These are phyloP conservation scores for Colletotrichum sidae DNA, from an alignment of 2,329 filamentous ascomycete genomes.

Conservation along the genomic window DNA sequence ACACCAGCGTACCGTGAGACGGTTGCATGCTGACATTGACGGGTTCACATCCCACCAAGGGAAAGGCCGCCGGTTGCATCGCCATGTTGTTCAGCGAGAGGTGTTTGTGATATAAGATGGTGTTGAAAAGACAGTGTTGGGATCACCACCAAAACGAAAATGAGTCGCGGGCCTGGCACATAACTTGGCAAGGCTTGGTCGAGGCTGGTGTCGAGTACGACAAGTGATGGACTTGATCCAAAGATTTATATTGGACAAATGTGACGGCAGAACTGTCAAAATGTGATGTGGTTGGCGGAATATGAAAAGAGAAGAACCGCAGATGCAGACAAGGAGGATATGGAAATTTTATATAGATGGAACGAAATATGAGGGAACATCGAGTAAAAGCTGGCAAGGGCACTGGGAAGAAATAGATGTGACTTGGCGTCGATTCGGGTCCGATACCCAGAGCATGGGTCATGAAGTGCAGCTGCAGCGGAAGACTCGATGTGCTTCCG, in stretches of 20 bases:
- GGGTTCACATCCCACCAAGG: slow-evolving; percentile 4
- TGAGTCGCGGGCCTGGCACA: slow-evolving; percentile 4
- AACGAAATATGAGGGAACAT: slow-evolving; percentile 22
- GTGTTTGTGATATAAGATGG: too few species aligned
- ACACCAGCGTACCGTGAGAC: slow-evolving; percentile 32
- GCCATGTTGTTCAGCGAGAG: slow-evolving; percentile 5
- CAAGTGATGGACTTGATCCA: background rate
- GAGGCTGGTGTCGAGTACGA: background rate
- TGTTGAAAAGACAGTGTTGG: background rate
- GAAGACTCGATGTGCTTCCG: slow-evolving; percentile 32
- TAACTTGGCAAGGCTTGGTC: slow-evolving; percentile 15
- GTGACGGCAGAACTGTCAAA: slow-evolving; percentile 1
- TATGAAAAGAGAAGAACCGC: background rate
- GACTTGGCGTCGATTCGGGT: slow-evolving; percentile 34
- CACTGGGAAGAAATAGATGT: slow-evolving; percentile 8
- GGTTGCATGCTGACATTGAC: slow-evolving; percentile 31
- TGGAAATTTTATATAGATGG: slow-evolving; percentile 32
- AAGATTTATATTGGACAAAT: background rate
- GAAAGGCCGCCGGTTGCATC: background rate
- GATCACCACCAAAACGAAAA: slow-evolving; percentile 20
- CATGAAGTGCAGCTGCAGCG: slow-evolving; percentile 31
- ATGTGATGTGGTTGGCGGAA: slow-evolving; percentile 10
- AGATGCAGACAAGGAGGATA: slow-evolving; percentile 20
- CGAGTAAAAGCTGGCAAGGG: slow-evolving; percentile 14
- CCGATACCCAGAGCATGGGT: slow-evolving; percentile 34